These are phyloP conservation scores for Xylariomycetidae sp. DNA, from an alignment of 2,329 filamentous ascomycete genomes.

Conservation along the genomic window DNA sequence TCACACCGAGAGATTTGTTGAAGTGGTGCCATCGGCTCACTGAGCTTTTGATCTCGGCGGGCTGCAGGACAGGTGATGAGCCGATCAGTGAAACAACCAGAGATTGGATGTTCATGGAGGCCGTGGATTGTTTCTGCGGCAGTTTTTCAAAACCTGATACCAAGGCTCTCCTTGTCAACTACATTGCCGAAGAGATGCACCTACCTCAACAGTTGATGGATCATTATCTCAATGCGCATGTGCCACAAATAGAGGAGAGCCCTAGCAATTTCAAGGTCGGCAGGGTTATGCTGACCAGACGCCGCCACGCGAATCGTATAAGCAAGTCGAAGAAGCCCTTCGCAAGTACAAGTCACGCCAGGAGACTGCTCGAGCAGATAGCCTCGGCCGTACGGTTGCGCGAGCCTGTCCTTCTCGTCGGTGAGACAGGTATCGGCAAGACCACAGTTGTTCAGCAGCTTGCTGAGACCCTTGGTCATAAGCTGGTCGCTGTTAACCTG, in stretches of 20 bases:
- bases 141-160: slow-evolving; percentile 65
- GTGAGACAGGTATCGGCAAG: slow-evolving; percentile 97
- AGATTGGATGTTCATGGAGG: slow-evolving; percentile 89
- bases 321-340: slow-evolving; percentile 63
- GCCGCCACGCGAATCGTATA: slow-evolving; percentile 45
- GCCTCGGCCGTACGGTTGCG: slow-evolving; percentile 73
- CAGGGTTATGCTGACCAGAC: slow-evolving; percentile 58
- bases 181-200: slow-evolving; percentile 82
- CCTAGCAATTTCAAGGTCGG: slow-evolving; percentile 59
- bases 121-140: slow-evolving; percentile 86
- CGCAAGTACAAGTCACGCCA: slow-evolving; percentile 81
- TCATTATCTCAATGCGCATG: slow-evolving; percentile 69
- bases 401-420: slow-evolving; percentile 93
- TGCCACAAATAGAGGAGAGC: slow-evolving; percentile 63
- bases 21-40: slow-evolving; percentile 85
- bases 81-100: slow-evolving; percentile 65
- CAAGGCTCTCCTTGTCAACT: slow-evolving; percentile 55
- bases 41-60: slow-evolving; percentile 55
- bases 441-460: slow-evolving; percentile 94
- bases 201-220: slow-evolving; percentile 77
- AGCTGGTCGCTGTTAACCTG: slow-evolving; percentile 87
- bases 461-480: slow-evolving; percentile 76
- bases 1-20: slow-evolving; percentile 66
- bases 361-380: slow-evolving; percentile 82
- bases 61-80: slow-evolving; percentile 63